These are phyloP conservation scores for Salvia splendens DNA, from an alignment of 257 asterid species.

Conservation along the genomic window DNA sequence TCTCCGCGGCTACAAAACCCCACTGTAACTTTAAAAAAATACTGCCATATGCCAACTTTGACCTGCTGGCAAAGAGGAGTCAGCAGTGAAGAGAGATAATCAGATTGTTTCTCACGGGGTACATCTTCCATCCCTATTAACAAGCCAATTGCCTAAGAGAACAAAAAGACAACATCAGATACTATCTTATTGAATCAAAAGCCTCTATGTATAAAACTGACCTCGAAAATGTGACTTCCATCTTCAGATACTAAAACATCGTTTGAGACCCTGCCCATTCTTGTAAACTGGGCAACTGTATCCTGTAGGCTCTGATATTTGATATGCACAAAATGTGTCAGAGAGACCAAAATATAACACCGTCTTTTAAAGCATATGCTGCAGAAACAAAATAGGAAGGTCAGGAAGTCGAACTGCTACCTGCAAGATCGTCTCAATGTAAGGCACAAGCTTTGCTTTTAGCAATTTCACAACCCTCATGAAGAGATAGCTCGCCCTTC, in stretches of 20 bases:
- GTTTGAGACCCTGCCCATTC: constrained; percentile 50
- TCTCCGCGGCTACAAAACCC: not conserved
- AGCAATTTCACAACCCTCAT: constrained; percentile 90
- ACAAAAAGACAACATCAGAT: constrained; percentile 16
- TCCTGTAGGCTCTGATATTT: constrained; percentile 77
- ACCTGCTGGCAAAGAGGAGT: constrained; percentile 98
- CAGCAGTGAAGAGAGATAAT: constrained; percentile 77
- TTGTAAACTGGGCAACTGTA: constrained; percentile 73
- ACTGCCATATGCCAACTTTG: constrained; percentile 29
- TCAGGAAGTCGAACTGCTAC: constrained; percentile 38
- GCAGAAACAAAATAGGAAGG: constrained; percentile 20
- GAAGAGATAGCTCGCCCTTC: constrained; percentile 93
- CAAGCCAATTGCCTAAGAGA: constrained; percentile 84
- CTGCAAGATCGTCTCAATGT: constrained; percentile 90
- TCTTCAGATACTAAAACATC: constrained; percentile 72
- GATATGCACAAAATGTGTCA: constrained; percentile 22
- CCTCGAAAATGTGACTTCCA: constrained; percentile 97
- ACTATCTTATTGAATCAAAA: constrained; percentile 11
- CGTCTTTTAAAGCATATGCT: constrained; percentile 6
- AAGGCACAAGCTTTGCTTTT: constrained; percentile 83
- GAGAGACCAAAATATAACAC: constrained; percentile 1
- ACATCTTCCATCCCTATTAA: constrained; percentile 98
- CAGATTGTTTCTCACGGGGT: constrained; percentile 77
- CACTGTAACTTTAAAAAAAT: constrained; percentile 2
- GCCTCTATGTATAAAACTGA: constrained; percentile 27